Percentiles rank a stretch among this genome's conserved stretches.
phyloP scores from a whole-genome alignment of 768 basidiomycete genomes.

The Myochromella boudieri region DNA sequence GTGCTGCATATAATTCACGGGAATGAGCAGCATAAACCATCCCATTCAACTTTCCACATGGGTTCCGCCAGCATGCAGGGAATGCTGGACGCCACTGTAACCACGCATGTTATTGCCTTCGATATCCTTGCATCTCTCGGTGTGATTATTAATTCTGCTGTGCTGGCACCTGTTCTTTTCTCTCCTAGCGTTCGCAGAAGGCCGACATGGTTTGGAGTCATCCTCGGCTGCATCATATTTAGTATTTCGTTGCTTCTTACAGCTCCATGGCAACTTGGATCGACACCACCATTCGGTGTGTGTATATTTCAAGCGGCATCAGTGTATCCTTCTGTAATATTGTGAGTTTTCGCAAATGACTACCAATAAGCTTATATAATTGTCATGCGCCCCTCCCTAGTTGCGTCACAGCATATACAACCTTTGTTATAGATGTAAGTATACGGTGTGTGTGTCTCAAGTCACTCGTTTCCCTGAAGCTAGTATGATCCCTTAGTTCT shows the following conservation, averaged over 20 bases:
- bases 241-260: not conserved
- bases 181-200: not conserved
- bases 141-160: not conserved
- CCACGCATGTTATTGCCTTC: not conserved
- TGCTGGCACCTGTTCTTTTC: not conserved
- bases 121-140: not conserved
- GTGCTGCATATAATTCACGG: too few species aligned
- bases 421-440: constrained; percentile 2
- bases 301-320: not conserved
- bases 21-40: too few species aligned
- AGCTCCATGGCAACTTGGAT: not conserved
- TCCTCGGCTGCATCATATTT: not conserved
- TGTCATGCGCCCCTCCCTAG: not conserved
- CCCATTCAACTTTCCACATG: too few species aligned
- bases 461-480: not conserved
- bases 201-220: not conserved
- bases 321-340: not conserved
- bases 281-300: not conserved
- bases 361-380: too few species aligned
- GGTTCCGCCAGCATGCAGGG: too few species aligned
- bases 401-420: not conserved
- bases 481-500: not conserved
- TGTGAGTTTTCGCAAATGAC: not conserved
- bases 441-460: not conserved
- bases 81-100: too few species aligned